Base-by-base conservation (phyloP, 805 yeast species). In the Candida nitratophila region DNA sequence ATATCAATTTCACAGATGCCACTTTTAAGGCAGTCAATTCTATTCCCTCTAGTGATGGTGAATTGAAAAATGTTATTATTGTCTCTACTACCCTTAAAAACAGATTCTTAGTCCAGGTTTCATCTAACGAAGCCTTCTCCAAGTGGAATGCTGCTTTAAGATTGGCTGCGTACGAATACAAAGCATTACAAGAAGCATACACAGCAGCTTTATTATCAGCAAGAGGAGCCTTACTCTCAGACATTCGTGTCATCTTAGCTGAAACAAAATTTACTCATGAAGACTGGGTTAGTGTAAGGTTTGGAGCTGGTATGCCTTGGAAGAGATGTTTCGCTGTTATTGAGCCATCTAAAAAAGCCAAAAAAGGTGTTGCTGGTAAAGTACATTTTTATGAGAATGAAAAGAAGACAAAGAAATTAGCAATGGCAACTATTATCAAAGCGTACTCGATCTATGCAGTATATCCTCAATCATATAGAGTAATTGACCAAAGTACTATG, bases 291-390 rank as follows among this genome's bases (percentile, higher is more conserved):
- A 77, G 89, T 60, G 95, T 93, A 16, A 73, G 98, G 51, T 93
- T 91, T 63, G 98, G 99, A 17, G 77, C 93, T 10, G 99, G 99
- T 21, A 87, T 88, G 95, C 96, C 97, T 1, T 93, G 97, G 97
- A 86, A 83, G 58, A 75, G 95, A 47, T 91, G 96, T 58, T 93
- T 77, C 68, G 91, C 96, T 3, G 96, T 90, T 11, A 76, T 91
- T 45, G 86, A 85, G 52, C 90, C 90, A 51, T 57, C 73, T 55
- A 80, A 62, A 50, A 65, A 62, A 49, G 69, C 55, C 69, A 60
- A 76, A 65, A 61, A 64, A 55, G 50, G 73, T 62, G 52, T 70
- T 48, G 70, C 76, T 14, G 96, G 96, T 27, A 73, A 80, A 52
- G 78, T 88, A 21, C 69, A 77, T n/a, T 84, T 93, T 52, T 93